Base-by-base conservation (phyloP, 257 asterid species). In the Nemophila menziesii region DNA sequence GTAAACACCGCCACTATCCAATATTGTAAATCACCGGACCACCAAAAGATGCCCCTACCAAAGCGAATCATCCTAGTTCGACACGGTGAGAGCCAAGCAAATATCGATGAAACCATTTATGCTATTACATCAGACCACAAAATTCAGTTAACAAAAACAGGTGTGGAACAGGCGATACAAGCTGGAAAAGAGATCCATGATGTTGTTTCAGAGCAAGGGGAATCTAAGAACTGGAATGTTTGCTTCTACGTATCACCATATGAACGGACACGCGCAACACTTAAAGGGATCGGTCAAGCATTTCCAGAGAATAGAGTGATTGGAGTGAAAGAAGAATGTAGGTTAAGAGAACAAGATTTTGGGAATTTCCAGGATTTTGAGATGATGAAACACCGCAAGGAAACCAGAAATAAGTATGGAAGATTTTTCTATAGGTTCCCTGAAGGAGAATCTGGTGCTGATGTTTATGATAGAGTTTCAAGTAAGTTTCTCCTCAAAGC, bases 381-480 rank as follows among this genome's bases (percentile, higher is more conserved):
- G 17, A 54, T 42, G 56, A 77, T 80, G 69, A 57, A 16, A 62
- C 65, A 58, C 65, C 61, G 74, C 16, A 72, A 81, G 70, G 15
- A 40, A 11, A 68, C 26, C 1, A 54, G 85, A 41, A 16, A 42
- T 9, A 49, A 43, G 16, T 80, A 77, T 17, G 93, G 93, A 1
- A 71, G 72, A 21, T 81, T 81, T 57, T 81, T 77, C 45, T 74
- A 71, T 24, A 52, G 82, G n/a, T 62, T 81, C n/a, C 85, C 85
- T 6, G 69, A 68, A 14, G 93, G 93, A 5, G 93, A 81, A 62
- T 69, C 89, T 15, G 72, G 78, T 2, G 89, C 90, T 13, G 86
- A 74, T 41, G 90, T 74, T 50, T 65, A 67, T 49, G 93, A 75
- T 27, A 66, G 93, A 43, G 75, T 75, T 51, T 72, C 85, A 14